These are phyloP conservation scores for Fusarium xyrophilum DNA, from an alignment of 2,329 filamentous ascomycete genomes.

Conservation along the genomic window DNA sequence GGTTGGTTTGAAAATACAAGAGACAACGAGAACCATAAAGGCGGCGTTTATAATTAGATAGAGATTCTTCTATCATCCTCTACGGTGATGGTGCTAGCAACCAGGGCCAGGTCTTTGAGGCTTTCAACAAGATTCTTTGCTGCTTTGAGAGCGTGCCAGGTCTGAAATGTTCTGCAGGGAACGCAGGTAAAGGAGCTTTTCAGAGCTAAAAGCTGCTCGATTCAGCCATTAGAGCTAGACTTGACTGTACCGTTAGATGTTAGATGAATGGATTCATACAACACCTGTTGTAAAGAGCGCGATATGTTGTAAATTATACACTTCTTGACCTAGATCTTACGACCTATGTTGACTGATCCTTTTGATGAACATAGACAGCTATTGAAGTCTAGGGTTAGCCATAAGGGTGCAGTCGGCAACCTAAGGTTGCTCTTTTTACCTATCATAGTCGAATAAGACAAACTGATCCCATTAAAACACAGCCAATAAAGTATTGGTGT, in stretches of 20 bases:
- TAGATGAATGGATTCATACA: neutral
- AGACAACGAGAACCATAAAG: neutral
- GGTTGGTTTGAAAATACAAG: neutral
- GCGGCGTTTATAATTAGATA: constrained; percentile 24
- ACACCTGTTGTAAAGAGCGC: neutral
- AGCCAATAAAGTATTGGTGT: neutral
- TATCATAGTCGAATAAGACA: neutral
- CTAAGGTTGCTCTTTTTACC: neutral
- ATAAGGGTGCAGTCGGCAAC: neutral
- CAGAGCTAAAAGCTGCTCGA: neutral
- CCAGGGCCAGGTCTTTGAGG: constrained; percentile 99
- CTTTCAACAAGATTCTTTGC: constrained; percentile 83
- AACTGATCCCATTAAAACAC: neutral
- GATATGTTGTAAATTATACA: neutral
- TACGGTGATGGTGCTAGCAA: constrained; percentile 99
- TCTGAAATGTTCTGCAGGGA: constrained; percentile 6
- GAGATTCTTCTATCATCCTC: constrained; percentile 74
- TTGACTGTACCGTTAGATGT: constrained; percentile 7
- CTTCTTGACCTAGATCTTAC: neutral
- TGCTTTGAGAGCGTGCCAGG: constrained; percentile 3
- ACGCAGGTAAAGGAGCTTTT: neutral
- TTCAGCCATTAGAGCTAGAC: constrained; percentile 13
- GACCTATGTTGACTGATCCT: neutral
- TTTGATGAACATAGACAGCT: neutral
- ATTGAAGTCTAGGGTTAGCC: neutral